Evolutionary conservation across 352 stramenopile genomes (phyloP).

Genomic region (Pythium diclinum): DNA sequence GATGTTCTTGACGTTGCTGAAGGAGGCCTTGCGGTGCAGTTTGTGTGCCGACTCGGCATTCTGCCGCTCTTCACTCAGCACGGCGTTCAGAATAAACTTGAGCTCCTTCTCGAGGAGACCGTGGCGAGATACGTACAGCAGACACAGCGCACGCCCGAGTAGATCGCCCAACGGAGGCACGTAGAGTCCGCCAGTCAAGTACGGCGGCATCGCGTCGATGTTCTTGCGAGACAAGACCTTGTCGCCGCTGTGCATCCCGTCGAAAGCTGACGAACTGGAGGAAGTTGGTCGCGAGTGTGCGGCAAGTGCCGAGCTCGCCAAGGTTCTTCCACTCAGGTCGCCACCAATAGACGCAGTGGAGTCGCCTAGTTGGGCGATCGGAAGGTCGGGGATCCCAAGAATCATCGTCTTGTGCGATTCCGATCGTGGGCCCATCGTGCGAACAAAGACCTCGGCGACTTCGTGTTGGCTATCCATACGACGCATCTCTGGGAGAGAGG

Average conservation of each 20-base stretch:
- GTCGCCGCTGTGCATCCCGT: slow-evolving; percentile 8
- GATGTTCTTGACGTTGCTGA: slow-evolving; percentile 32
- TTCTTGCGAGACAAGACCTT: slow-evolving; percentile 22
- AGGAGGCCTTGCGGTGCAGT: slow-evolving; percentile 33
- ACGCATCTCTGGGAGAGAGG: slow-evolving; percentile 15
- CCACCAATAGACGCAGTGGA: background rate
- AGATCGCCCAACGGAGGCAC: slow-evolving; percentile 62
- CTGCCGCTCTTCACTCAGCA: slow-evolving; percentile 44
- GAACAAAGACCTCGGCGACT: slow-evolving; percentile 53
- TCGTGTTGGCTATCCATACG: slow-evolving; percentile 49
- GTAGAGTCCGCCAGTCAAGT: slow-evolving; percentile 59
- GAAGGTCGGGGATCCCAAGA: background rate
- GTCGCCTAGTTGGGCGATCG: background rate
- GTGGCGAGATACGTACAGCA: slow-evolving; percentile 89
- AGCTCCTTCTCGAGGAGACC: slow-evolving; percentile 88
- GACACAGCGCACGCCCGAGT: slow-evolving; percentile 70
- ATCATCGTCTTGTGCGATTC: slow-evolving; percentile 16
- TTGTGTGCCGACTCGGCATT: slow-evolving; percentile 7
- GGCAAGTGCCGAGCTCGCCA: background rate
- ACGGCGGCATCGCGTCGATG: slow-evolving; percentile 32
- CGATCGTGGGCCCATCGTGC: slow-evolving; percentile 20
- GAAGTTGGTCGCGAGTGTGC: slow-evolving; percentile 1
- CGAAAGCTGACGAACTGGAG: background rate
- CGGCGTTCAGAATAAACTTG: slow-evolving; percentile 65
- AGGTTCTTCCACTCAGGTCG: background rate